Base-by-base conservation (phyloP, 2,329 filamentous ascomycete genomes). In the Fulvia fulva region DNA sequence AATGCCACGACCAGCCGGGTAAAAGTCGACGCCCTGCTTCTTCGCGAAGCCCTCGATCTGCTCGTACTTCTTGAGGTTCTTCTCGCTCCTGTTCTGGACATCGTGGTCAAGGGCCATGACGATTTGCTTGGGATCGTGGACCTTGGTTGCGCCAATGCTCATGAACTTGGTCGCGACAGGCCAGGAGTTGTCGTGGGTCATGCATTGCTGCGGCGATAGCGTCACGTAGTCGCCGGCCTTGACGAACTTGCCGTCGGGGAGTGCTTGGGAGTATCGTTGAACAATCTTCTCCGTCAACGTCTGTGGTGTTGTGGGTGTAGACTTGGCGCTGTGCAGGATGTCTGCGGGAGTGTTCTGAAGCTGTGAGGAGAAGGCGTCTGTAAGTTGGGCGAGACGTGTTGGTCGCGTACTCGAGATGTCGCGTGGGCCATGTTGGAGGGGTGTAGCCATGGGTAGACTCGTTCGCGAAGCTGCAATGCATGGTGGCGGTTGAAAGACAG, bases 221-320 rank as follows among this genome's bases (percentile, higher is more conserved):
- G 83, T 88, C 58, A 97, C 85, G 78, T 94, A 97, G 80, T 96
- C 91, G 69, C 92, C 91, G 4, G 83, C 80, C 67, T 81, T 83
- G 68, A 96, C 89, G 57, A 81, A 78, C 77, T 96, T 96, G 59
- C 86, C 90, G 11, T 84, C 74, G 1, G 89, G 76, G 1, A 96
- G 82, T 9, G 87, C 90, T n/a, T 91, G 81, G 0, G 90, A 83
- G 74, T 96, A 87, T 16, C 81, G 77, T 73, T 97, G 92, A 0
- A 96, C 87, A 59, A 97, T 96, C 80, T 96, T 96, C 74, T 97
- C 92, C 2, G 90, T 94, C 53, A 96, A 76, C 2, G 90, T 97
- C 75, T 96, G 91, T 0, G 89, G 83, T 1, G 75, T 74, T 19
- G 68, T 67, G 23, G 74, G 71, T 26, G 77, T 67, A 19, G 74